Conservation (phyloP, 495 filamentous ascomycete genomes). For the Sordaria brevicollis region DNA sequence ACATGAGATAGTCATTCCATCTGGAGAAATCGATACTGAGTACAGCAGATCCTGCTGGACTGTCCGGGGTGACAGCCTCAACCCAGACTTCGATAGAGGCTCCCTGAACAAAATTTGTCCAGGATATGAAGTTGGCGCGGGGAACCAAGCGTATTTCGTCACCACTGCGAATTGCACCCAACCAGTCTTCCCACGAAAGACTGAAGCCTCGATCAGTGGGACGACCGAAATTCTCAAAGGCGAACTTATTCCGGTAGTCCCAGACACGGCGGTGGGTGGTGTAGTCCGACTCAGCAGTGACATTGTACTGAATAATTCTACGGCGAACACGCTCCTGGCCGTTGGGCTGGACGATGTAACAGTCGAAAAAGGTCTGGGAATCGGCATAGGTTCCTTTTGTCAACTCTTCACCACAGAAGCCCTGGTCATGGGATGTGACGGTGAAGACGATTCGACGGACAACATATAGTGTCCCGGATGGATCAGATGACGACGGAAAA, state of each 20-base stretch:
- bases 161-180: background rate
- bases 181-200: background rate
- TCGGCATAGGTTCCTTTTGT: background rate
- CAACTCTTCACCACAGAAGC: background rate
- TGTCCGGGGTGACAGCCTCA: background rate
- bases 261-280: background rate
- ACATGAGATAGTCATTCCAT: background rate
- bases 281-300: background rate
- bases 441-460: background rate
- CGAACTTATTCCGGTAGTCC: background rate
- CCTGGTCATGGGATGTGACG: background rate
- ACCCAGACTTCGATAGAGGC: background rate
- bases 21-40: background rate
- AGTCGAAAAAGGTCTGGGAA: background rate
- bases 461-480: background rate
- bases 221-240: background rate
- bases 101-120: background rate
- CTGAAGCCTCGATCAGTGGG: background rate
- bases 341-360: background rate
- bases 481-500: background rate
- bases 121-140: background rate
- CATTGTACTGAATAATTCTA: background rate
- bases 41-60: background rate
- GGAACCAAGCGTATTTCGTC: background rate
- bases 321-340: background rate